Conservation (phyloP, 129 eudicot species). For the Dittrichia graveolens region DNA sequence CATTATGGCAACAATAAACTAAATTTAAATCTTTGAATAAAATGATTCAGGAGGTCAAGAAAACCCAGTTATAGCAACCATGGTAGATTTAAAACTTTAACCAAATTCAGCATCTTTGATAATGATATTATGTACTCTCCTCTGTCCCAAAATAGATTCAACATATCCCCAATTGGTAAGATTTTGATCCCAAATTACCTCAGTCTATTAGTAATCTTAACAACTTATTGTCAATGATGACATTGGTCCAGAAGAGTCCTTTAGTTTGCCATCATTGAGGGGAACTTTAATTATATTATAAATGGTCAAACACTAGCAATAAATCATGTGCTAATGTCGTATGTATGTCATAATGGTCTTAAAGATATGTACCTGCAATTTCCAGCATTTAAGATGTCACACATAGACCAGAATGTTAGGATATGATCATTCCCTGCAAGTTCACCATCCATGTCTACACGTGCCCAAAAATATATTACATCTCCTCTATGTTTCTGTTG, state of each 20-base stretch:
- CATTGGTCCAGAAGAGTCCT: background rate
- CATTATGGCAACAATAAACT: background rate
- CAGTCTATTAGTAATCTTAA: background rate
- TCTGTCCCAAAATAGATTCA: no score
- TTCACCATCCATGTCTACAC: slow-evolving; percentile 59
- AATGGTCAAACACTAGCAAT: no score
- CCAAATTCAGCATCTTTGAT: background rate
- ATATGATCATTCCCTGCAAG: slow-evolving; percentile 48
- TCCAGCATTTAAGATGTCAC: slow-evolving; percentile 92
- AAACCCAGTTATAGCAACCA: background rate
- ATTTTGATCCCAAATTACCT: slow-evolving; percentile 6
- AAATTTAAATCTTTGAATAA: background rate
- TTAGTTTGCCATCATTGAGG: background rate
- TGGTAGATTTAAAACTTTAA: background rate
- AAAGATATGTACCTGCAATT: slow-evolving; percentile 65
- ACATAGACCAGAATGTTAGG: slow-evolving; percentile 86
- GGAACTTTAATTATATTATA: background rate
- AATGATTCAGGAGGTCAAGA: background rate
- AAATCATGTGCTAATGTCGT: background rate
- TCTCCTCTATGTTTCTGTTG: slow-evolving; percentile 70
- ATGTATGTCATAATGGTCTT: background rate
- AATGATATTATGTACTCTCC: background rate
- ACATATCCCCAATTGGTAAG: background rate
- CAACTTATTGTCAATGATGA: background rate
- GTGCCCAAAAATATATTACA: slow-evolving; percentile 82